These are phyloP conservation scores for Rhinocladiella mackenziei DNA, from an alignment of 2,329 filamentous ascomycete species.

Conservation along the genomic window DNA sequence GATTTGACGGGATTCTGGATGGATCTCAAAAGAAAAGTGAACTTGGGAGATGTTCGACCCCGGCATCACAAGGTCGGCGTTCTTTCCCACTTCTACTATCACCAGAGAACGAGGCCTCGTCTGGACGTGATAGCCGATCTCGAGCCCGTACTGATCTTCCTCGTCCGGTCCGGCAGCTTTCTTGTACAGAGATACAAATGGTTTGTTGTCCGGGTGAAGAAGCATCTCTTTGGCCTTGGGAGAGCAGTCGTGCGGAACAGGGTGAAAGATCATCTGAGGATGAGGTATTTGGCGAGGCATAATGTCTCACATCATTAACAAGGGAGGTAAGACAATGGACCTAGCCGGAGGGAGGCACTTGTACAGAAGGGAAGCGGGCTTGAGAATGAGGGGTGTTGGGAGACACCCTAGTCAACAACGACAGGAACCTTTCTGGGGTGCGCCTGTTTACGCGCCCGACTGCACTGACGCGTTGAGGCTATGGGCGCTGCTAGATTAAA, in stretches of 20 bases:
- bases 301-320: slow-evolving; percentile 4
- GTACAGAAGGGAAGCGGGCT: background rate
- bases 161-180: slow-evolving; percentile 1
- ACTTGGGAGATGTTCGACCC: slow-evolving; percentile 9
- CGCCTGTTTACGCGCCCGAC: too few relatives aligned
- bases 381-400: too few relatives aligned
- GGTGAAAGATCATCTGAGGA: slow-evolving; percentile 11
- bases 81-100: slow-evolving; percentile 12
- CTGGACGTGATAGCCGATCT: slow-evolving; percentile 11
- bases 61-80: slow-evolving; percentile 9
- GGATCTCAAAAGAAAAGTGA: slow-evolving; percentile 11
- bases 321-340: background rate
- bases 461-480: too few relatives aligned
- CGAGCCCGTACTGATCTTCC: slow-evolving; percentile 8
- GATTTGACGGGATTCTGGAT: slow-evolving; percentile 10
- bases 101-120: slow-evolving; percentile 11
- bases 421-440: too few relatives aligned
- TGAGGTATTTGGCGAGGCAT: slow-evolving; percentile 13
- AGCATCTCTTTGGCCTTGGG: slow-evolving; percentile 8
- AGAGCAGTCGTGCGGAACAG: slow-evolving; percentile 6
- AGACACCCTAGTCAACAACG: too few relatives aligned
- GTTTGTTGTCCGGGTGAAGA: slow-evolving; percentile 9
- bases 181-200: slow-evolving; percentile 9
- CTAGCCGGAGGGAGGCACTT: background rate
- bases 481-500: too few relatives aligned